phyloP scores from a whole-genome alignment of 2,329 filamentous ascomycete species.

The Sporothrix sp. region DNA sequence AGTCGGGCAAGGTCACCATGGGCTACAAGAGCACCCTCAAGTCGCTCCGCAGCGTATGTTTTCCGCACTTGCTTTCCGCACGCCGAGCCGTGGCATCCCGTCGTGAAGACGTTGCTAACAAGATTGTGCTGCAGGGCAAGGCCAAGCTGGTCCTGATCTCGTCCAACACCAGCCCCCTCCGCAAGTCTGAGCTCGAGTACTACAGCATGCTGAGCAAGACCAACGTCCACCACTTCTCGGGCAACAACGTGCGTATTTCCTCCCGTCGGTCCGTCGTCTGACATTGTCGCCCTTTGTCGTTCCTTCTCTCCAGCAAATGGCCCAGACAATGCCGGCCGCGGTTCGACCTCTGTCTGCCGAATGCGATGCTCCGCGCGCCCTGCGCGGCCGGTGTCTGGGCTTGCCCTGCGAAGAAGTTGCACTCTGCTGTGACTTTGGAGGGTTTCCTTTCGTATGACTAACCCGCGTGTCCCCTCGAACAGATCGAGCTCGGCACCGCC shows the following conservation, averaged over 20 bases:
- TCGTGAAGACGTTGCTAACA: conserved; percentile 2
- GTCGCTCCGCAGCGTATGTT: conserved; percentile 18
- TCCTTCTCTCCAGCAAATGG: conserved; percentile 13
- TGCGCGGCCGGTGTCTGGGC: conserved; percentile 26
- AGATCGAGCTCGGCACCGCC: conserved; percentile 97
- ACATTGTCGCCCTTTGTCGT: conserved; percentile 10
- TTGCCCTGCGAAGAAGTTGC: conserved; percentile 88
- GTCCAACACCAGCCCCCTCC: conserved; percentile 93
- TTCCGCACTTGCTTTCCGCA: neutral
- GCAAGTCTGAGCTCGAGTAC: conserved; percentile 96
- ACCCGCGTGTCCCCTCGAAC: conserved; percentile 35
- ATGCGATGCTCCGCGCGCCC: neutral
- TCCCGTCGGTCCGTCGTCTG: neutral
- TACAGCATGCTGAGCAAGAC: conserved; percentile 90
- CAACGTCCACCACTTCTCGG: conserved; percentile 92
- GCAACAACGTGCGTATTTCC: conserved; percentile 84
- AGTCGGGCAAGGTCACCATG: conserved; percentile 69
- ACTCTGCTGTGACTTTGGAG: conserved; percentile 64
- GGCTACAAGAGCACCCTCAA: conserved; percentile 67
- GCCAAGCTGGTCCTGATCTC: conserved; percentile 90
- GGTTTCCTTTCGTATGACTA: conserved; percentile 51
- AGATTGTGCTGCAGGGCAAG: conserved; percentile 52
- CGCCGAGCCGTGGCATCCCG: too few species aligned
- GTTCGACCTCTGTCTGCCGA: neutral
- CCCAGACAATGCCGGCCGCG: conserved; percentile 11